Percentiles rank a stretch among this genome's conserved stretches.
These are phyloP conservation scores for Coprinopsis sp. DNA, from an alignment of 768 basidiomycete genomes.

Conservation along the genomic window DNA sequence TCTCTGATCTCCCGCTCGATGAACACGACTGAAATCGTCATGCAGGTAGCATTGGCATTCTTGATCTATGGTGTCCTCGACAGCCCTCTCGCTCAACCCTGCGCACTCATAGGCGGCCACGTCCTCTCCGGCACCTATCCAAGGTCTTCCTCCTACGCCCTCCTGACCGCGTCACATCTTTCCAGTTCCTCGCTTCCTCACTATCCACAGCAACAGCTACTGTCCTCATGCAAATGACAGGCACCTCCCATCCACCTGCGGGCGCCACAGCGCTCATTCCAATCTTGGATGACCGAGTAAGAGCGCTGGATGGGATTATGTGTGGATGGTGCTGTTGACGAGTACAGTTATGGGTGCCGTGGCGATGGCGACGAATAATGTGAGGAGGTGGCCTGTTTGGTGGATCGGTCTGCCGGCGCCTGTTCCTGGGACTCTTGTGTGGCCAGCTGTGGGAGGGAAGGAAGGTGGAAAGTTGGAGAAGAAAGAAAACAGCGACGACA, in stretches of 20 bases:
- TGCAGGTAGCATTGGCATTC: conserved; percentile 51
- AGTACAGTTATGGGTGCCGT: conserved; percentile 38
- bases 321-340: conserved; percentile 47
- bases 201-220: conserved; percentile 38
- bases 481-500: no score
- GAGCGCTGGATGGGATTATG: conserved; percentile 48
- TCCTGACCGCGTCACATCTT: conserved; percentile 34
- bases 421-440: no score
- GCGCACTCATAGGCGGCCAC: conserved; percentile 46
- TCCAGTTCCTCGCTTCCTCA: conserved; percentile 47
- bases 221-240: conserved; percentile 51
- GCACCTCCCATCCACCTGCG: conserved; percentile 54
- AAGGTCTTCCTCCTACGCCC: conserved; percentile 48
- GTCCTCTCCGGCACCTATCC: conserved; percentile 46
- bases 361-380: no score
- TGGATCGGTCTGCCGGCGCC: no score
- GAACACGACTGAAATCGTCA: background rate
- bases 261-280: conserved; percentile 50
- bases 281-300: conserved; percentile 35
- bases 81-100: conserved; percentile 48
- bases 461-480: no score
- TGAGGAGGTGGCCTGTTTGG: no score
- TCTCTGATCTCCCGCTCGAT: no score
- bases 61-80: conserved; percentile 52
- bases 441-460: no score